Evolutionary conservation across 2,329 filamentous ascomycete species (phyloP), one percentile per base, ranked within the genome.

Genomic region (Basipetospora chlamydospora): DNA sequence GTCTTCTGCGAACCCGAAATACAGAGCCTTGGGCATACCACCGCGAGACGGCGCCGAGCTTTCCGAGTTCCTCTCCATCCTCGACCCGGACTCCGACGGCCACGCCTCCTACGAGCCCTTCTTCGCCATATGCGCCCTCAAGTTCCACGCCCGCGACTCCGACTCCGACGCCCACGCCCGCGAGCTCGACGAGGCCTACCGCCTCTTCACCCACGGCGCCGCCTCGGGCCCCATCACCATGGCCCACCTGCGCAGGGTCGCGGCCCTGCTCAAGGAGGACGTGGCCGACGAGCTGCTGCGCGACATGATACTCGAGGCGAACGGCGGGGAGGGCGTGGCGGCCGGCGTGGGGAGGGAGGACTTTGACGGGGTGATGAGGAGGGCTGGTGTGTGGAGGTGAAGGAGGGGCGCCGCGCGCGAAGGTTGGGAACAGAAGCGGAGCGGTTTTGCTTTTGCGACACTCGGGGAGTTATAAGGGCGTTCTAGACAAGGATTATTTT

Each of bases 281-380:
- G 77, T 93, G 17, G 73, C 74, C 41, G 90, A 96, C 49, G 78
- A 84, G 33, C 59, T 93, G 51, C 61, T 98, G 51, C 75, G 73
- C 60, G 86, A 95, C 61, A 98, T 98, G 90, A 80, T 98, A 40
- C 63, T 86, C 33, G 88, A 96, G 64, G 90, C 88, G 33, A 95
- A 92, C 56, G 83, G 82, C 3, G 85, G 83, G 2, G 74, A 69
- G 4, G 78, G 80, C 12, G 70, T 81, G 9, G 72, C 65, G 26
- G 70, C 64, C 39, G 84, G 81, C 6, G 88, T 93, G 8, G 73
- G 65, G 28, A 64, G 77, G 50, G 77, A 81, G 36, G 84, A 95
- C 50, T 94, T 94, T 58, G 80, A 86, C 57, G 73, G 73, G 38
- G 82, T 94, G 5, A 88, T 94, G 85, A 72, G 67, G 44, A 67